Base-by-base conservation (phyloP, 108 stramenopile species). In the Thalassiosira profunda region DNA sequence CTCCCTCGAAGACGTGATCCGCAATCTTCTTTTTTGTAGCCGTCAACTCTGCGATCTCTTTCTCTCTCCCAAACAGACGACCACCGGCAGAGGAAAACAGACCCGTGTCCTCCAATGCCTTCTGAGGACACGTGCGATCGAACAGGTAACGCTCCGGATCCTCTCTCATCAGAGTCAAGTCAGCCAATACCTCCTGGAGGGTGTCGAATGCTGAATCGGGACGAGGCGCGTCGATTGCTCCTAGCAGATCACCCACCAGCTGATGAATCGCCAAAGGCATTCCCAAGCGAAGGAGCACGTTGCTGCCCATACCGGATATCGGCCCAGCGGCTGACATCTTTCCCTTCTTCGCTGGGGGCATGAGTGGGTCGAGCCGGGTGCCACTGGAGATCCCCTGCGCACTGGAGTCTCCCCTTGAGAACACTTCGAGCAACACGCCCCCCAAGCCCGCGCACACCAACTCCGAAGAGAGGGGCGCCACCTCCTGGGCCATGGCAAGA, bases 11-110 rank as follows among this genome's bases (percentile, higher is more conserved):
- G n/a, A n/a, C n/a, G n/a, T n/a, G n/a, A n/a, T n/a, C n/a, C n/a
- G n/a, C n/a, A n/a, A n/a, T n/a, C n/a, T n/a, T n/a, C n/a, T n/a
- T n/a, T n/a, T n/a, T n/a, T n/a, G 67, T 55, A 56, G 33, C 31
- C 55, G 57, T 45, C 1, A 67, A 31, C 3, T 40, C 26, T 30
- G 33, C 11, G 20, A 67, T 4, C 34, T 67, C 67, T 20, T 44
- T 44, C 43, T 57, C 24, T 18, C 67, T 29, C 5, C 67, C 67
- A 56, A 67, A 67, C 55, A 67, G 29, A 15, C 43, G 41, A 67
- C 45, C 34, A 33, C 37, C 47, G 4, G 55, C 67, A 41, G 57
- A 67, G n/a, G n/a, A n/a, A 25, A 61, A 61, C 40, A 61, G 28
- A 25, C 17, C 4, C 41, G 41, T 61, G 5, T 10, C 4, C 20